Evolutionary conservation across 371 early-diverging fungal species (phyloP), one percentile per base, ranked within the genome.

Genomic region (Mucor plumbeus): DNA sequence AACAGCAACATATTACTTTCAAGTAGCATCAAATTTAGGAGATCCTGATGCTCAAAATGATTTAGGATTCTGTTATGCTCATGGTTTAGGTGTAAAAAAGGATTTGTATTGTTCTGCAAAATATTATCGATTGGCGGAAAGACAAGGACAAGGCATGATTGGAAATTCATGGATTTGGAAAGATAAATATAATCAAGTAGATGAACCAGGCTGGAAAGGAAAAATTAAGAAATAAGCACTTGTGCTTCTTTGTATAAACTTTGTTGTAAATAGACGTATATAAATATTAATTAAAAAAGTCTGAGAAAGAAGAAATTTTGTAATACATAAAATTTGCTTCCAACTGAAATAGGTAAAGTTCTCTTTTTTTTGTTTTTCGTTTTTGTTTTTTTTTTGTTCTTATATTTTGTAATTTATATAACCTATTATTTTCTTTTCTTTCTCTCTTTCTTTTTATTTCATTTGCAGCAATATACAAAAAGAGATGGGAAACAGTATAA

Each of bases 91-190:
- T 33, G 91, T 94, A 33, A 94, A 93, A 78, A 87, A 90, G 69
- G 92, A 95, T 70, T 86, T 91, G 60, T 83, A 72, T 61, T 85
- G 80, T 60, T 92, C 97, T 3, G 96, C 96, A 0, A 88, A 91
- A 64, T 96, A 92, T 76, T 96, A 91, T 65, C 87, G 96, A 21
- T 69, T 90, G 67, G 97, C 97, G 1, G 88, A 92, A 64, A 85
- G 80, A 33, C 92, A 93, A 73, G 97, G 96, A 4, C 76, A 87
- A 14, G 87, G 90, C 43, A 84, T 92, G 21, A 91, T 96, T 38
- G 92, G 92, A n/a, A 95, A 95, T 72, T 94, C 94, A 21, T 97
- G 97, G 97, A 95, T 97, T 35, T 94, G 89, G 81, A 97, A 96
- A 73, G 85, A 91, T 38, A 96, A 97, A 71, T 93, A 93, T 39